Evolutionary conservation across 2,329 filamentous ascomycete species (phyloP), one percentile per base, ranked within the genome.

Genomic region (Cytospora piceae): DNA sequence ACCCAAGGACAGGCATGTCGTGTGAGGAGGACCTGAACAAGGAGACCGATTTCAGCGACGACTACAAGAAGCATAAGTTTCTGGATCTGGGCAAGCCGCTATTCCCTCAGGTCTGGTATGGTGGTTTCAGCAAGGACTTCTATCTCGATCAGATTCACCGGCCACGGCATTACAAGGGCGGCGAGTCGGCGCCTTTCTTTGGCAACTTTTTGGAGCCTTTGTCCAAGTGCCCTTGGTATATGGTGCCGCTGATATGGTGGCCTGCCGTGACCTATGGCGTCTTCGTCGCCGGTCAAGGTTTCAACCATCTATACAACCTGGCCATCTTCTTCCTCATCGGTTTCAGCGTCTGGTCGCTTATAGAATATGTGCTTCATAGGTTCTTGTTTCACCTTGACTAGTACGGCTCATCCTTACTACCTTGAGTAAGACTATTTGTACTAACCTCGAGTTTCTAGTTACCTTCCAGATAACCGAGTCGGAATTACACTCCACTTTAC

Each of bases 131-230:
- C 76, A 99, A 97, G 77, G 87, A 92, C n/a, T 99, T 99, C 75
- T 99, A 99, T 75, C 85, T 99, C 29, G 90, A 97, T 71, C 95
- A 99, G 77, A 92, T 99, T 61, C 95, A 99, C 76, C 90, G 95
- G 54, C 95, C 95, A 22, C 89, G 95, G 66, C 94, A 99, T 77
- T 99, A 98, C 84, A 96, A 89, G 76, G 94, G 94, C 70, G 95
- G 95, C 66, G 88, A 88, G 68, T 97, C 93, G 8, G 95, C 95
- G 46, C 95, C 95, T 24, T 80, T 99, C 29, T 99, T 99, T 78
- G 95, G 95, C 67, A 98, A 99, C 80, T 96, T 99, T 77, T 82
- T 99, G n/a, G 95, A 99, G 80, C 95, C 95, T n/a, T 81, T 99
- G 66, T 94, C 90, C 77, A 91, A 94, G 83, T 99, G 95, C 2